phyloP scores from a whole-genome alignment of 305 asterid genomes.

The Plantago rigida region DNA sequence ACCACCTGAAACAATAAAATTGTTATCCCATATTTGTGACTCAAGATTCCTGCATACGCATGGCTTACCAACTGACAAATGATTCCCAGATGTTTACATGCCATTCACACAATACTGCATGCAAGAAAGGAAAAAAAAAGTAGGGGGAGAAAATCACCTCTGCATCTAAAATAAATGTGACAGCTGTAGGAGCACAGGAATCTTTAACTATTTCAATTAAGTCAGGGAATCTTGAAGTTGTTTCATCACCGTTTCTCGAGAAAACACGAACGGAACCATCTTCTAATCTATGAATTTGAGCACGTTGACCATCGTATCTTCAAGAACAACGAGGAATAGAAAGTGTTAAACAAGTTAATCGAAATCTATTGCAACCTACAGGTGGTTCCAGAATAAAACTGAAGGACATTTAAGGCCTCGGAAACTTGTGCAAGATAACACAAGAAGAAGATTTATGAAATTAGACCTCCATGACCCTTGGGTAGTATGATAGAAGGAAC shows the following conservation, averaged over 20 bases:
- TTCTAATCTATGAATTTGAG: conserved; percentile 62
- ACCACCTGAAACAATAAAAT: conserved; percentile 53
- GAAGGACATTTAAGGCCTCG: too few relatives aligned
- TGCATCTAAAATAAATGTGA: conserved; percentile 68
- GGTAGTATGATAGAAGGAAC: too few relatives aligned
- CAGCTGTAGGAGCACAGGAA: conserved; percentile 36
- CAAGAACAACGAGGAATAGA: conserved; percentile 24
- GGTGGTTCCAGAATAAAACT: too few relatives aligned
- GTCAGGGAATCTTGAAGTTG: conserved; percentile 77
- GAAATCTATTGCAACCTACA: background rate
- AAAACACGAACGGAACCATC: conserved; percentile 68
- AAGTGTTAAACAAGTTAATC: conserved; percentile 10
- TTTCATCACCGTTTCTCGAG: conserved; percentile 87
- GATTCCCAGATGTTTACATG: conserved; percentile 18
- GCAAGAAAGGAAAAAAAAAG: background rate
- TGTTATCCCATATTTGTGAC: conserved; percentile 13
- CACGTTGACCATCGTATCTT: conserved; percentile 98
- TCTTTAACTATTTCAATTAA: conserved; percentile 50
- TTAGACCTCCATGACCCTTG: too few relatives aligned
- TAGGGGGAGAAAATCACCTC: conserved; percentile 44
- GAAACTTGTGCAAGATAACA: too few relatives aligned
- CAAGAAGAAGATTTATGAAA: too few relatives aligned
- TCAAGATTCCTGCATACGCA: conserved; percentile 5
- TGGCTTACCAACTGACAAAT: conserved; percentile 22
- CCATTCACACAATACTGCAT: conserved; percentile 8